Conservation (phyloP, 306 rosid genomes). For the Corylus avellana region DNA sequence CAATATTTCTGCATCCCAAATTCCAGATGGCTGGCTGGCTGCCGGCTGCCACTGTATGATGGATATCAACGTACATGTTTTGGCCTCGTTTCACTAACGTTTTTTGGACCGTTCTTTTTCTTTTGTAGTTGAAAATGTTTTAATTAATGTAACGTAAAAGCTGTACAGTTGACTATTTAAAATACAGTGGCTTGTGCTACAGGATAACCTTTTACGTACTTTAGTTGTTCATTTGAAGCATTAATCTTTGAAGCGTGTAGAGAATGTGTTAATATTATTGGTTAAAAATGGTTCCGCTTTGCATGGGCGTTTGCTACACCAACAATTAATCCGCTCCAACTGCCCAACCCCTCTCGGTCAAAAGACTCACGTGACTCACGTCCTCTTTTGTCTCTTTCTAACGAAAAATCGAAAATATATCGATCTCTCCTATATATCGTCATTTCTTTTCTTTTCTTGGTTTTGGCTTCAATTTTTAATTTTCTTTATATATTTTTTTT, state of each 20-base stretch:
- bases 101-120: too few species aligned
- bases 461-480: slow-evolving; percentile 22
- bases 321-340: slow-evolving; percentile 58
- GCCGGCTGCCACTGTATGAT: too few species aligned
- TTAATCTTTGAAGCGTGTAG: slow-evolving; percentile 52
- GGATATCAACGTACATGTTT: too few species aligned
- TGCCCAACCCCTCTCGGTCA: slow-evolving; percentile 61
- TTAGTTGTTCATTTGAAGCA: neutral
- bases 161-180: too few species aligned
- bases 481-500: slow-evolving; percentile 12
- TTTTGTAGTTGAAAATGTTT: too few species aligned
- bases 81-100: too few species aligned
- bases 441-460: slow-evolving; percentile 26
- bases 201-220: too few species aligned
- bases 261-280: slow-evolving; percentile 30
- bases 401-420: slow-evolving; percentile 15
- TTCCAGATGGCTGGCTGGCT: neutral
- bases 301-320: slow-evolving; percentile 60
- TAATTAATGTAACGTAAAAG: too few species aligned
- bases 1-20: neutral
- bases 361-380: slow-evolving; percentile 30
- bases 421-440: slow-evolving; percentile 6
- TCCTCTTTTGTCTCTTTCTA: slow-evolving; percentile 46
- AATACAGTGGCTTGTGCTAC: too few species aligned
- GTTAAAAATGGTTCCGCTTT: slow-evolving; percentile 34